phyloP scores from a whole-genome alignment of 192 early-diverging fungal genomes.

The Gigaspora rosea region DNA sequence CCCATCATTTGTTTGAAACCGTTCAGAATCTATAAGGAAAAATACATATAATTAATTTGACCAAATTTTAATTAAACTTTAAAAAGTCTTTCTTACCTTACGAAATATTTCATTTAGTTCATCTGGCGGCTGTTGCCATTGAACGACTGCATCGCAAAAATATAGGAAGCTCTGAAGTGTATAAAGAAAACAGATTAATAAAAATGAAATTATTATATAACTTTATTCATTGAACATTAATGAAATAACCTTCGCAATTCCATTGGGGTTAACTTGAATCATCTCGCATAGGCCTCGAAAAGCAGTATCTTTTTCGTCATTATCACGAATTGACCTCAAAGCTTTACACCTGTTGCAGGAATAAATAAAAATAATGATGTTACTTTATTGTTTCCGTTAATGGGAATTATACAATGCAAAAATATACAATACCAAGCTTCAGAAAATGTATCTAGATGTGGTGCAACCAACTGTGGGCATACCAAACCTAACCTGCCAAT shows the following conservation, averaged over 20 bases:
- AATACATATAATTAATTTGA: not conserved
- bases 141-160: conserved; percentile 81
- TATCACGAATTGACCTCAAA: conserved; percentile 83
- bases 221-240: not conserved
- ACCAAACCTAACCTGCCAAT: conserved; percentile 95
- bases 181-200: not conserved
- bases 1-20: conserved; percentile 71
- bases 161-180: conserved; percentile 61
- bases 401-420: too few relatives aligned
- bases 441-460: conserved; percentile 82
- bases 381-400: too few relatives aligned
- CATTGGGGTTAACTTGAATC: conserved; percentile 89
- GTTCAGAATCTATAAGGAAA: conserved; percentile 52
- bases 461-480: conserved; percentile 80
- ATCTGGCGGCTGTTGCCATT: conserved; percentile 70
- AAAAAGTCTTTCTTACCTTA: conserved; percentile 48
- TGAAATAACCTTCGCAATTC: conserved; percentile 56
- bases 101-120: conserved; percentile 65
- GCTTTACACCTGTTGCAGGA: conserved; percentile 57
- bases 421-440: conserved; percentile 79
- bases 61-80: not conserved
- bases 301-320: conserved; percentile 95
- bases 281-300: conserved; percentile 93
- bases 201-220: not conserved
- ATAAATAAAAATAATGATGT: conserved; percentile 6